Percentiles rank a stretch among this genome's conserved stretches.
Evolutionary conservation across 2,329 filamentous ascomycete genomes (phyloP).

Genomic region (Alternaria rosae): DNA sequence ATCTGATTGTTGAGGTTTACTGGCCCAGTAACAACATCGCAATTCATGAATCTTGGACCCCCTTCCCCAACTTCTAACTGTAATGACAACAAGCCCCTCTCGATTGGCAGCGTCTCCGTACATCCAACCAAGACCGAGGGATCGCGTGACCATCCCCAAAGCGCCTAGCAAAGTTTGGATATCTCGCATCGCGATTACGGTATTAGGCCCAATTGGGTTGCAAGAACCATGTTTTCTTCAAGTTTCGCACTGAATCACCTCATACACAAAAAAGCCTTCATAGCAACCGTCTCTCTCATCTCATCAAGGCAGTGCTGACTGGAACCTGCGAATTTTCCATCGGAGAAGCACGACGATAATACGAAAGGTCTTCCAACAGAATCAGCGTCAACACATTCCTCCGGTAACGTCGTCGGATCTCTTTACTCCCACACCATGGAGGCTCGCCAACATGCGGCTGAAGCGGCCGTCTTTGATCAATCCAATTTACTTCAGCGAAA

Average conservation of each 20-base stretch:
- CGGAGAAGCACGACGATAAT: neutral
- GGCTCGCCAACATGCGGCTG: constrained; percentile 19
- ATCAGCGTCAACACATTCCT: neutral
- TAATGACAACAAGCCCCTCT: neutral
- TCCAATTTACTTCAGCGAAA: constrained; percentile 63
- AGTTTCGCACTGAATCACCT: neutral
- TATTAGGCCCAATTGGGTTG: neutral
- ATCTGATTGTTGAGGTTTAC: neutral
- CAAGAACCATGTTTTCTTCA: neutral
- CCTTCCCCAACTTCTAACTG: neutral
- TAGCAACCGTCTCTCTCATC: neutral
- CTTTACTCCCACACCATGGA: neutral
- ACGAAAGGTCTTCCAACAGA: neutral
- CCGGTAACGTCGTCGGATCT: neutral
- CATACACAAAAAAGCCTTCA: neutral
- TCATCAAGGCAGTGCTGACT: neutral
- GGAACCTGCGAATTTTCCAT: neutral
- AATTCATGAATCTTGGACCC: neutral
- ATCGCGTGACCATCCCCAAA: neutral
- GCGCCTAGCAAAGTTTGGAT: neutral
- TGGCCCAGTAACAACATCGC: neutral
- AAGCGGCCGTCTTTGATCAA: constrained; percentile 48
- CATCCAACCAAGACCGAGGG: neutral
- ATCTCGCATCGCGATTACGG: neutral
- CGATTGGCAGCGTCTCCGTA: neutral